A percentile compares a stretch with the other conserved stretches of the same genome.
phyloP scores from a whole-genome alignment of 371 early-diverging fungal genomes.

The Rhizopus sp. region DNA sequence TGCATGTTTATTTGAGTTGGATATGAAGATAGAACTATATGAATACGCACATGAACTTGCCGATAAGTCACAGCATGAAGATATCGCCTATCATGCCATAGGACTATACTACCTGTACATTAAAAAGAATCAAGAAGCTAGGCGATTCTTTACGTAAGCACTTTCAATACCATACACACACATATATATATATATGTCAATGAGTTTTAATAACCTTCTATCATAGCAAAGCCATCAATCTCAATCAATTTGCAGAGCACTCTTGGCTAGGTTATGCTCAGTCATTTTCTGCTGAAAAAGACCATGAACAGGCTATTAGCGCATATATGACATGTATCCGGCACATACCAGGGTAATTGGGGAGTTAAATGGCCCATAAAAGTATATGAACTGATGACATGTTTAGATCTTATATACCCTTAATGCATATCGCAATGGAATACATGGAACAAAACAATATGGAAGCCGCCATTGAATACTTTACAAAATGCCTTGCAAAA shows the following conservation, averaged over 20 bases:
- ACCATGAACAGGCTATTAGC: constrained; percentile 77
- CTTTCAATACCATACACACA: background rate
- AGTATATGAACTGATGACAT: background rate
- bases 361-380: background rate
- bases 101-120: constrained; percentile 72
- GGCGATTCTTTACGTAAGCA: constrained; percentile 59
- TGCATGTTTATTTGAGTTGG: constrained; percentile 65
- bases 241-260: constrained; percentile 64
- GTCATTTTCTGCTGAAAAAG: constrained; percentile 73
- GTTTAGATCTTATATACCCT: constrained; percentile 66
- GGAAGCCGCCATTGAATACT: constrained; percentile 57
- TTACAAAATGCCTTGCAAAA: constrained; percentile 51
- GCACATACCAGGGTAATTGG: constrained; percentile 65
- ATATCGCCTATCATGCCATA: constrained; percentile 70
- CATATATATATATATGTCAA: too few relatives aligned
- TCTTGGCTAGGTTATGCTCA: constrained; percentile 85
- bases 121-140: constrained; percentile 60
- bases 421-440: constrained; percentile 77
- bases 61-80: constrained; percentile 30
- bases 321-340: constrained; percentile 68
- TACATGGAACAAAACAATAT: constrained; percentile 62
- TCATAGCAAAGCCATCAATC: constrained; percentile 56
- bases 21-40: constrained; percentile 64
- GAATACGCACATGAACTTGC: constrained; percentile 47
- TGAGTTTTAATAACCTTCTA: constrained; percentile 3